Percentiles rank a stretch among this genome's conserved stretches.
Evolutionary conservation across 345 rosid genomes (phyloP).

Genomic region (Gossypium raimondii): DNA sequence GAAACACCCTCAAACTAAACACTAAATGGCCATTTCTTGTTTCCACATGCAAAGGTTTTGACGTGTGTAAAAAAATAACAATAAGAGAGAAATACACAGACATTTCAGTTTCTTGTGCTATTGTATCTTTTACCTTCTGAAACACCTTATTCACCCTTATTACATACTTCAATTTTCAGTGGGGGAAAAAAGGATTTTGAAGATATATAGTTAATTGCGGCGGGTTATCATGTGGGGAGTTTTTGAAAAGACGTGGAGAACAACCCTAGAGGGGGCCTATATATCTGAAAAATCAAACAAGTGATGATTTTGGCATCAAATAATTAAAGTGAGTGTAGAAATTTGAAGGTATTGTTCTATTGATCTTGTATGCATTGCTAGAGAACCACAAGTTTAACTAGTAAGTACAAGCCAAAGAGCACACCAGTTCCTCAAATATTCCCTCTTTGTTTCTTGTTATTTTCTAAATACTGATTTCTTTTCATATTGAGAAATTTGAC

Average conservation of each 20-base stretch:
- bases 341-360: neutral
- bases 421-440: neutral
- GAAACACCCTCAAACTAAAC: too few relatives aligned
- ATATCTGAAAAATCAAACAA: neutral
- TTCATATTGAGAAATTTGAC: too few relatives aligned
- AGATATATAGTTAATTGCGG: neutral
- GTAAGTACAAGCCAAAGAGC: neutral
- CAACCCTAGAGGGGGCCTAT: neutral
- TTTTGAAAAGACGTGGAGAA: neutral
- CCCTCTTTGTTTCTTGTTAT: neutral
- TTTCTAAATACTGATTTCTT: neutral
- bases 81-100: too few relatives aligned
- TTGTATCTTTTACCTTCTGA: too few relatives aligned
- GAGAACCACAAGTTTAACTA: constrained; percentile 1
- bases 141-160: too few relatives aligned
- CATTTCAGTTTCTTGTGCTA: too few relatives aligned
- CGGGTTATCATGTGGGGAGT: constrained; percentile 8
- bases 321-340: constrained; percentile 2
- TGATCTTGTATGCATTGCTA: neutral
- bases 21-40: too few relatives aligned
- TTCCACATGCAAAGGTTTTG: too few relatives aligned
- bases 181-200: neutral
- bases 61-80: too few relatives aligned
- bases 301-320: constrained; percentile 10
- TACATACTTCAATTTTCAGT: too few relatives aligned